These are phyloP conservation scores for Lactarius akahatsu DNA, from an alignment of 768 basidiomycete genomes.

Conservation along the genomic window DNA sequence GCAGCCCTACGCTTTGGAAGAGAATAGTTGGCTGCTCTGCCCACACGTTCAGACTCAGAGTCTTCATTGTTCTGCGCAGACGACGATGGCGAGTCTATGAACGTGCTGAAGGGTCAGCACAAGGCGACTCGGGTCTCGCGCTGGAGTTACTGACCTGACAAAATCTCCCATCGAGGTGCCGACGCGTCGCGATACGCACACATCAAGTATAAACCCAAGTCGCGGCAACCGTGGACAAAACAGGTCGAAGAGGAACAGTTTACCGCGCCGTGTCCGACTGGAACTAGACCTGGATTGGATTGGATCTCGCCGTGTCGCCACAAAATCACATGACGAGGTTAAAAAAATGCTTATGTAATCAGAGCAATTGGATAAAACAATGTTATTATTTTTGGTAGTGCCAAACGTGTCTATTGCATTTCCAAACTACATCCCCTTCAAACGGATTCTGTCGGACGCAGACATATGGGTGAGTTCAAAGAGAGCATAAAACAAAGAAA, in stretches of 20 bases:
- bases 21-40: neutral
- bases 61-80: neutral
- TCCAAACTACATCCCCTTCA: conserved; percentile 14
- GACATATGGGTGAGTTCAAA: neutral
- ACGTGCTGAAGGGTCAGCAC: conserved; percentile 4
- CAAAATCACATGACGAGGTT: conserved; percentile 8
- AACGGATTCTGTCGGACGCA: conserved; percentile 25
- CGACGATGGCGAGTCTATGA: conserved; percentile 14
- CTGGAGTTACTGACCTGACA: conserved; percentile 6
- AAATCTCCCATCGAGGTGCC: conserved; percentile 9
- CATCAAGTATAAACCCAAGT: conserved; percentile 1
- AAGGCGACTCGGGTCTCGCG: neutral
- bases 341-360: neutral
- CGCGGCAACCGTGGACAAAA: neutral
- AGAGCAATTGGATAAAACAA: neutral
- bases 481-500: conserved; percentile 4
- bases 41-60: neutral
- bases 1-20: conserved; percentile 17
- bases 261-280: neutral
- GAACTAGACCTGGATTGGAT: neutral
- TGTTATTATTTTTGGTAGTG: conserved; percentile 10
- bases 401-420: conserved; percentile 11
- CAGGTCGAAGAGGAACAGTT: neutral
- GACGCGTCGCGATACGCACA: conserved; percentile 12
- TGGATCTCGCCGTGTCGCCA: neutral